These are phyloP conservation scores for Cardamine resedifolia DNA, from an alignment of 345 rosid species.

Conservation along the genomic window DNA sequence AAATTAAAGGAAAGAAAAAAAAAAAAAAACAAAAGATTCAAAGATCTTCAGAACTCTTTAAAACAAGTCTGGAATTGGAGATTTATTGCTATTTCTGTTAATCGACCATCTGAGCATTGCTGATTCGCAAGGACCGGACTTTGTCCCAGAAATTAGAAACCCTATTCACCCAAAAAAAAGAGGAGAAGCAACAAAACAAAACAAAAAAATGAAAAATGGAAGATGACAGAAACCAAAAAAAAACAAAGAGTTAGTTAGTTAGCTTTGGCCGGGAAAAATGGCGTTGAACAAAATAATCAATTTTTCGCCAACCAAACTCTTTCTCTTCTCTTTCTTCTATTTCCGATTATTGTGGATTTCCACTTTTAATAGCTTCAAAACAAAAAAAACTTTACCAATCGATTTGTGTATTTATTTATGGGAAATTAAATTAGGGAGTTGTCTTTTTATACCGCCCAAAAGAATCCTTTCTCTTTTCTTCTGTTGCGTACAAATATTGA, in stretches of 20 bases:
- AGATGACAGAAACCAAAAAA: not conserved
- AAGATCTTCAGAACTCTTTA: conserved; percentile 35
- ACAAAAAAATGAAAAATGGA: not conserved
- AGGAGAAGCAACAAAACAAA: not conserved
- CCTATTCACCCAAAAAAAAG: conserved; percentile 24
- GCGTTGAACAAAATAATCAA: conserved; percentile 54
- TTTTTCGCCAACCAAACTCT: conserved; percentile 45
- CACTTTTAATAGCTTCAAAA: conserved; percentile 22
- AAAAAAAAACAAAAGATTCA: not conserved
- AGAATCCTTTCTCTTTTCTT: not conserved
- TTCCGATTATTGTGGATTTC: conserved; percentile 30
- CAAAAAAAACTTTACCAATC: conserved; percentile 18
- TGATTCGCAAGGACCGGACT: conserved; percentile 18
- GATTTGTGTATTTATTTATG: conserved; percentile 26
- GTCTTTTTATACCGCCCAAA: conserved; percentile 23
- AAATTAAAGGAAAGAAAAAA: not conserved
- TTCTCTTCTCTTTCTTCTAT: conserved; percentile 9
- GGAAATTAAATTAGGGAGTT: not conserved
- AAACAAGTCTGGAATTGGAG: not conserved
- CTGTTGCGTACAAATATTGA: conserved; percentile 19
- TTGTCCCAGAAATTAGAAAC: conserved; percentile 33
- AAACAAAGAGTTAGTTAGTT: conserved; percentile 25
- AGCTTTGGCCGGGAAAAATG: conserved; percentile 51
- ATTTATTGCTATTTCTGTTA: conserved; percentile 2
- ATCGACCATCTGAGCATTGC: conserved; percentile 38